Conservation (phyloP, 2,329 filamentous ascomycete species). For the Hypoxylon sp. region DNA sequence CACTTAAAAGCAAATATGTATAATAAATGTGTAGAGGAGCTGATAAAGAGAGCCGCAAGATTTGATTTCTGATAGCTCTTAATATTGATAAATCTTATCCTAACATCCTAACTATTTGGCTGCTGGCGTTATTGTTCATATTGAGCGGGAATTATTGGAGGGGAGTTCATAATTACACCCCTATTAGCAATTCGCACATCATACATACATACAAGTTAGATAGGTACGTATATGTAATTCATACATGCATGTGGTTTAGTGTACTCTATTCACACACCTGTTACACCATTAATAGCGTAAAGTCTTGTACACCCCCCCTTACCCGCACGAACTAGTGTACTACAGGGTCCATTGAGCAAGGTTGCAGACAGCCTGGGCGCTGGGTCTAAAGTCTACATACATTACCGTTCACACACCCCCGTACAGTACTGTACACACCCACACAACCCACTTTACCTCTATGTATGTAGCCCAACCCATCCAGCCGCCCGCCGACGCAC, state of each 20-base stretch:
- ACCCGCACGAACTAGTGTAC: conserved; percentile 33
- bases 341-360: conserved; percentile 27
- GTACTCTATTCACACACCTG: conserved; percentile 17
- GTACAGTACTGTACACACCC: conserved; percentile 20
- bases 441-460: conserved; percentile 31
- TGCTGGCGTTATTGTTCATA: conserved; percentile 4
- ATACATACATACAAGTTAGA: conserved; percentile 37
- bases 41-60: conserved; percentile 22
- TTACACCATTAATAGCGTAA: conserved; percentile 18
- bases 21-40: neutral
- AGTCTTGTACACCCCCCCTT: conserved; percentile 18
- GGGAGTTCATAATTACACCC: conserved; percentile 32
- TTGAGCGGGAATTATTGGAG: conserved; percentile 19
- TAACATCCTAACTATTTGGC: neutral
- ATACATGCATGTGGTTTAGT: conserved; percentile 11
- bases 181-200: conserved; percentile 36
- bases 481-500: conserved; percentile 42
- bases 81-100: neutral
- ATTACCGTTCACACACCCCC: conserved; percentile 15
- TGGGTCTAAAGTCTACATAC: conserved; percentile 28
- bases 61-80: conserved; percentile 16
- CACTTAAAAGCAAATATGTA: conserved; percentile 8
- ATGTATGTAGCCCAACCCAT: conserved; percentile 39
- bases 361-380: conserved; percentile 36
- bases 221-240: conserved; percentile 8